Conservation (phyloP, 768 basidiomycete genomes). For the Naganishia antarctica region DNA sequence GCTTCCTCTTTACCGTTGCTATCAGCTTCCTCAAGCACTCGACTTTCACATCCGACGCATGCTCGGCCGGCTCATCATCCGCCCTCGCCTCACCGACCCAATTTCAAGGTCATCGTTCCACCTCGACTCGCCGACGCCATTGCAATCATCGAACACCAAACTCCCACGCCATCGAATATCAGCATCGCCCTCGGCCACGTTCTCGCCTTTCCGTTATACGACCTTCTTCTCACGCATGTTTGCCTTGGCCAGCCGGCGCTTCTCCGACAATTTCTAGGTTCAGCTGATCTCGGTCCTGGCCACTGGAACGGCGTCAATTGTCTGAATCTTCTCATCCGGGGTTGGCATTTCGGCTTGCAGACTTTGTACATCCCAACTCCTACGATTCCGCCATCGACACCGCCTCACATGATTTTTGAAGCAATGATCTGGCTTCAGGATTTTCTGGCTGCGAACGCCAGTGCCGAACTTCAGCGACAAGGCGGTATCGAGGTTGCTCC, state of each 20-base stretch:
- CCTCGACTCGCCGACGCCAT: slow-evolving; percentile 6
- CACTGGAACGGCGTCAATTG: neutral
- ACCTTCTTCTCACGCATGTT: neutral
- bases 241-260: neutral
- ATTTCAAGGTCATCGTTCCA: too few relatives aligned
- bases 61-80: neutral
- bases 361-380: neutral
- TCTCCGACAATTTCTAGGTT: slow-evolving; percentile 4
- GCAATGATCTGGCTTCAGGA: slow-evolving; percentile 1
- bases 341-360: slow-evolving; percentile 2
- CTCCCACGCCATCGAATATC: neutral
- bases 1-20: neutral
- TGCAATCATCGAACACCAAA: neutral
- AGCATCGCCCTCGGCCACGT: slow-evolving; percentile 1
- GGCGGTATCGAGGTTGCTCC: neutral
- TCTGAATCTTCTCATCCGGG: neutral
- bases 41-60: neutral
- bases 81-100: neutral
- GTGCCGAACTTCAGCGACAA: neutral
- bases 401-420: neutral
- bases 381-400: neutral
- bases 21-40: neutral
- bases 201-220: slow-evolving; percentile 5
- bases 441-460: neutral
- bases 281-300: neutral